Conservation (phyloP, 73 alveolate species). For the Breviolum minutum region DNA sequence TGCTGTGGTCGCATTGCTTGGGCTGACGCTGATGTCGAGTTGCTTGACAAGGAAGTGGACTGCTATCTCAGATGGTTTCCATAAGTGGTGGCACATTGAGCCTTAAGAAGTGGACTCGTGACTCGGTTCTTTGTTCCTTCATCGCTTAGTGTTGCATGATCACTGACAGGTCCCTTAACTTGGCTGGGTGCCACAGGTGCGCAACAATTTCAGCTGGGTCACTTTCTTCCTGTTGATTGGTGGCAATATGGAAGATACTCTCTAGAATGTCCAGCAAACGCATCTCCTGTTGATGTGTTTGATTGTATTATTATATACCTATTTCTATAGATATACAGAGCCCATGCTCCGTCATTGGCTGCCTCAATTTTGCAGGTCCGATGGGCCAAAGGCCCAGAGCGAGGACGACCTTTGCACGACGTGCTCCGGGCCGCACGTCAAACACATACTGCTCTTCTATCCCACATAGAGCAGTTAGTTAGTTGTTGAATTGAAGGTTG, state of each 20-base stretch:
- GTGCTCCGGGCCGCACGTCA: not conserved
- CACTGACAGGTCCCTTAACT: too few relatives aligned
- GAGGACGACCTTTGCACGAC: not conserved
- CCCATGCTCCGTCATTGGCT: too few relatives aligned
- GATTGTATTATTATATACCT: too few relatives aligned
- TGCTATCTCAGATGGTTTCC: not conserved
- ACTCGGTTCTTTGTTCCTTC: not conserved
- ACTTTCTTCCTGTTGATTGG: not conserved
- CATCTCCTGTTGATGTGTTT: too few relatives aligned
- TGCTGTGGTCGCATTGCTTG: not conserved
- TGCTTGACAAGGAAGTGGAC: not conserved
- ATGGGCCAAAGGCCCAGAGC: not conserved
- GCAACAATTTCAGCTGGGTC: not conserved
- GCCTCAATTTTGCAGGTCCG: not conserved
- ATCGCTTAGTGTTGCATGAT: not conserved
- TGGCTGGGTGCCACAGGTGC: conserved; percentile 9
- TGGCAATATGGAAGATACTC: too few relatives aligned
- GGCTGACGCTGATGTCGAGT: not conserved
- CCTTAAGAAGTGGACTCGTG: not conserved
- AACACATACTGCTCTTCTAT: too few relatives aligned
- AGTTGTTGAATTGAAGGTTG: too few relatives aligned
- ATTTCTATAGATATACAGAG: too few relatives aligned
- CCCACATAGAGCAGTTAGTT: too few relatives aligned
- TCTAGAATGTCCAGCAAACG: too few relatives aligned
- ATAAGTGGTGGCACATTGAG: not conserved